Base-by-base conservation (phyloP, 1,284 basidiomycete species). In the Ustilago xerochloae region DNA sequence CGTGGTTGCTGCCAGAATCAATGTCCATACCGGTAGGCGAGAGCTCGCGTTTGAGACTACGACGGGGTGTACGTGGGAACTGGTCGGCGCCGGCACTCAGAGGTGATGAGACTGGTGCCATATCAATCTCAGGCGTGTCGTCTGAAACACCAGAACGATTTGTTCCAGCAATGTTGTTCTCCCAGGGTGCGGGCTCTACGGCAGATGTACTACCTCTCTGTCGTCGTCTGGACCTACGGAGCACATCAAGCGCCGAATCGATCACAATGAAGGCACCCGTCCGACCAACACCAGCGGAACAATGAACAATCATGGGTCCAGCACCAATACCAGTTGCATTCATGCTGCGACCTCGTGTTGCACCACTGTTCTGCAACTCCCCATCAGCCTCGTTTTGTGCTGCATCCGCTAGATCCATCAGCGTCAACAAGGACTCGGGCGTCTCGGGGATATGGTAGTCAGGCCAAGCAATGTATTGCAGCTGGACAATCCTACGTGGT, bases 391-490 rank as follows among this genome's bases (percentile, higher is more conserved):
- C 58, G 18, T 67, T 58, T 56, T 80, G 79, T n/a, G 70, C 55
- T 2, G 53, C 52, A 45, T 69, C 67, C 1, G 78, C 78, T 43
- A 79, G 41, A 22, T 77, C 70, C 56, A 80, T 79, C 16, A 80
- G 59, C 6, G 43, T 66, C 24, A 84, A 63, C 46, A 84, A 60
- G 36, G 69, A 71, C 20, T 72, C 67, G 16, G 81, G 76, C 16
- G 70, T 70, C 28, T 78, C 73, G 0, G 82, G 82, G 18, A 84
- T 78, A 33, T 75, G 71, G 48, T 84, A 83, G 59, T 84, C 82
- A 1, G 82, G 82, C 82, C 82, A 84, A 22, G 73, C 78, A 10
- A 84, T 66, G 61, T 73, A 84, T 62, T 84, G 82, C 32, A 83
- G 47, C 55, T 83, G 81, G 3, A 69, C 62, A 12, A 83, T 58